Percentiles rank a stretch among this genome's conserved stretches.
phyloP scores from a whole-genome alignment of 2,329 filamentous ascomycete species.

The Sclerotinia sclerotiorum region DNA sequence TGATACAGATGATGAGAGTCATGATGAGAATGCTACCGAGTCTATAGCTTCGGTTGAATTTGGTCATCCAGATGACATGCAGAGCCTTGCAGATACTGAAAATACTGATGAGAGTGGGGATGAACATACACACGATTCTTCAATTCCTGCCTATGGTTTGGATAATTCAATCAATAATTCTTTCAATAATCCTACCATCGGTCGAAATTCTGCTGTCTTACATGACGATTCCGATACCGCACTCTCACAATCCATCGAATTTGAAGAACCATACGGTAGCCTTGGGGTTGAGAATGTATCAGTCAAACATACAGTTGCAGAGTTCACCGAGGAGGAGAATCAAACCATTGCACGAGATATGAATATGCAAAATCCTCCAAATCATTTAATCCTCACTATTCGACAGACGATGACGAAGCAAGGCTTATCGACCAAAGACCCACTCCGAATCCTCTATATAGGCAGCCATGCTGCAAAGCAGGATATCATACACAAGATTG shows the following conservation, averaged over 20 bases:
- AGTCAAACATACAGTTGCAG: constrained; percentile 49
- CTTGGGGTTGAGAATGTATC: constrained; percentile 45
- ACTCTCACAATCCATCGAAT: constrained; percentile 46
- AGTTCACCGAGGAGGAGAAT: constrained; percentile 46
- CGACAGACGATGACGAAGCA: constrained; percentile 51
- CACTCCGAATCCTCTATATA: constrained; percentile 51
- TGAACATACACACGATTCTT: constrained; percentile 29
- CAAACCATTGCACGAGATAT: constrained; percentile 41
- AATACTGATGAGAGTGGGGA: constrained; percentile 40
- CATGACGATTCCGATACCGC: constrained; percentile 37
- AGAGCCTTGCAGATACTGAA: constrained; percentile 42
- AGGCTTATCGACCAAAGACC: constrained; percentile 47
- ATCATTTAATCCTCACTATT: constrained; percentile 46
- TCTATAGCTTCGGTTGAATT: constrained; percentile 42
- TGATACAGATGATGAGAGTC: constrained; percentile 41
- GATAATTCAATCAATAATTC: constrained; percentile 35
- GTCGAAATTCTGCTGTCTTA: constrained; percentile 35
- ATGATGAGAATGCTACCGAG: constrained; percentile 40
- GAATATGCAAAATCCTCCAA: constrained; percentile 41
- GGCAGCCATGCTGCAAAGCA: constrained; percentile 46
- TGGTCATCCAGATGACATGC: constrained; percentile 40
- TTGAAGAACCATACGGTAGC: constrained; percentile 45
- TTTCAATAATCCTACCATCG: constrained; percentile 39
- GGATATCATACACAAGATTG: constrained; percentile 49
- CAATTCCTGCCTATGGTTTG: constrained; percentile 32